Evolutionary conservation across 2,329 filamentous ascomycete species (phyloP), one percentile per base, ranked within the genome.

Genomic region (Thelonectria discophora): DNA sequence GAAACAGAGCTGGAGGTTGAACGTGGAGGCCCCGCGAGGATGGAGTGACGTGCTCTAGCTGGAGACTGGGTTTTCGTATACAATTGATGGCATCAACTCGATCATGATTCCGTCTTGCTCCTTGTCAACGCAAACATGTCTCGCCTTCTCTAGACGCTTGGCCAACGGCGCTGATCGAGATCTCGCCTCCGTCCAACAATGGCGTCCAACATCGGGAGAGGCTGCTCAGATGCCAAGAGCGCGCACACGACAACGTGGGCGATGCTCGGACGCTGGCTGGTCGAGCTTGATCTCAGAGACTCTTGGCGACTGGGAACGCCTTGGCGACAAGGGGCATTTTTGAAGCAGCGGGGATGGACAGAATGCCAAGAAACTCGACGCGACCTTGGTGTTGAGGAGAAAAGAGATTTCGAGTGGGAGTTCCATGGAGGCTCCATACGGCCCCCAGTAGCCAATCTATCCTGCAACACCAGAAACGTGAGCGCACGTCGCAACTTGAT

Each of bases 401-500:
- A 32, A 11, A 32, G 11, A 7, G 40, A n/a, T 40, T 13, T 9
- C 37, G 37, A 40, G n/a, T n/a, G n/a, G n/a, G n/a, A n/a, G n/a
- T n/a, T n/a, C n/a, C n/a, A n/a, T n/a, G n/a, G n/a, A 32, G 13
- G 46, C 3, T 43, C 46, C 18, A 32, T 32, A 24, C 3, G 43
- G 18, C 20, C 27, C 21, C 20, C 43, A 46, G 46, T 62, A 70
- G 61, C 68, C 68, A 70, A 70, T 70, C 66, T 70, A 40, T 40
- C 56, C 54, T 57, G 60, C 40, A 49, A 64, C 21, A 32, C 55
- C 50, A 49, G 45, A 56, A 67, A 70, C 68, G 68, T 70, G 68
- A 63, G 37, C 55, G 21, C 21, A 56, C 60, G 27, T 5, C 2
- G 0, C 1, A 1, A 0, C 39, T 1, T 63, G 5, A 70, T 67